phyloP scores from a whole-genome alignment of 2,329 filamentous ascomycete species.

The Diaporthe longicolla region DNA sequence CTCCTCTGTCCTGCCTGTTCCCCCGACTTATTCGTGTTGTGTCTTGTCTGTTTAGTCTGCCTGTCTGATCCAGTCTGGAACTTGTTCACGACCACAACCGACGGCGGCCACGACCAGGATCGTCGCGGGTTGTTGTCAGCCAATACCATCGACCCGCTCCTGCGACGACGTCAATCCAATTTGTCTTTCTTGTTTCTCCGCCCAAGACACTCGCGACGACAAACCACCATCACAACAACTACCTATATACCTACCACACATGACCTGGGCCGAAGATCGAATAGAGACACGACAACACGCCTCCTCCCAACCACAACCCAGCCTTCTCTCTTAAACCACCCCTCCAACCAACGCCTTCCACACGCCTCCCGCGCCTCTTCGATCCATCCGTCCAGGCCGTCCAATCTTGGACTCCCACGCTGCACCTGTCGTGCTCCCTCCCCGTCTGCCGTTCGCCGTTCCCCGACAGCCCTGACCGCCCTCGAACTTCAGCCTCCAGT shows the following conservation, averaged over 20 bases:
- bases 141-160: not conserved
- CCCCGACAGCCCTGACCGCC: not conserved
- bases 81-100: not conserved
- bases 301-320: not conserved
- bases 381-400: constrained; percentile 19
- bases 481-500: constrained; percentile 6
- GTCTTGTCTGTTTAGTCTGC: too few species aligned
- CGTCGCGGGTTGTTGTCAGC: too few species aligned
- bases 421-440: constrained; percentile 26
- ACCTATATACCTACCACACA: not conserved
- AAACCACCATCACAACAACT: not conserved
- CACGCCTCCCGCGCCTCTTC: constrained; percentile 4
- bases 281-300: not conserved
- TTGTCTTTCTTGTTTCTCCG: too few species aligned
- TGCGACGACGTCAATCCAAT: not conserved
- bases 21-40: constrained; percentile 1
- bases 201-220: not conserved
- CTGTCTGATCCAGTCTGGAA: not conserved
- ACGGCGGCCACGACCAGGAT: not conserved
- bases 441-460: constrained; percentile 1
- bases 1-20: not conserved
- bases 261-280: constrained; percentile 15
- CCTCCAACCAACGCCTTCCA: not conserved
- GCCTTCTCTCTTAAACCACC: not conserved
- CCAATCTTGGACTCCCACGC: constrained; percentile 32